These are phyloP conservation scores for Epichloe glyceriae DNA, from an alignment of 2,329 filamentous ascomycete genomes.

Conservation along the genomic window DNA sequence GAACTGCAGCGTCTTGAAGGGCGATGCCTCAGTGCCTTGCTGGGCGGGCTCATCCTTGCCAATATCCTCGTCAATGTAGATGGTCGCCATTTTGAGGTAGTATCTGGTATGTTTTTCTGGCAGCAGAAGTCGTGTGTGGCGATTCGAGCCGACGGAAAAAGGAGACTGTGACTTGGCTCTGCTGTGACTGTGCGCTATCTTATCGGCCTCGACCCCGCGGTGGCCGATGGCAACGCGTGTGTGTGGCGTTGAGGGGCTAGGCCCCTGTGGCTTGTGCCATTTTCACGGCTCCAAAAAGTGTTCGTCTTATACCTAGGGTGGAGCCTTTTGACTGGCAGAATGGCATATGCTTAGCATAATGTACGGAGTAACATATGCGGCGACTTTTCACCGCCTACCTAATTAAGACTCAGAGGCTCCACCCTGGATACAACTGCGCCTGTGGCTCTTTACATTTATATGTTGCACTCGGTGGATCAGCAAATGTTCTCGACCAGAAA, in stretches of 20 bases:
- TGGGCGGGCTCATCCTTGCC: constrained; percentile 59
- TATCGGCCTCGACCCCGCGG: constrained; percentile 1
- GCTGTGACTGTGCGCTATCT: background rate
- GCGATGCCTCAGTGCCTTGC: constrained; percentile 55
- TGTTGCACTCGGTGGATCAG: no score
- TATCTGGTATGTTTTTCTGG: constrained; percentile 2
- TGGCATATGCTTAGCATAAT: no score
- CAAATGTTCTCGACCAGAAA: no score
- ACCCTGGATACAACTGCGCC: no score
- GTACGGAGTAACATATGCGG: no score
- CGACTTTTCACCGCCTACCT: no score
- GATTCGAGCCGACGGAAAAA: background rate
- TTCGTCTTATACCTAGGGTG: no score
- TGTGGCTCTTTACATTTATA: no score
- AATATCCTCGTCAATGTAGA: constrained; percentile 56
- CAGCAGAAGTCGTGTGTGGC: background rate
- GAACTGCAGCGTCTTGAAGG: constrained; percentile 69
- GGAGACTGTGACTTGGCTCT: background rate
- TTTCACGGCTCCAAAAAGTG: no score
- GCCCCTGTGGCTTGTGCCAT: background rate
- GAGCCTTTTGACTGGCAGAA: no score
- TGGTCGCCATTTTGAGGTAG: constrained; percentile 18
- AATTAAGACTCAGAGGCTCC: no score
- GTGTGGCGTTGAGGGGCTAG: background rate
- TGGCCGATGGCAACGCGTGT: background rate